phyloP scores from a whole-genome alignment of 1,139 yeast genomes.

The Lodderomyces theae region DNA sequence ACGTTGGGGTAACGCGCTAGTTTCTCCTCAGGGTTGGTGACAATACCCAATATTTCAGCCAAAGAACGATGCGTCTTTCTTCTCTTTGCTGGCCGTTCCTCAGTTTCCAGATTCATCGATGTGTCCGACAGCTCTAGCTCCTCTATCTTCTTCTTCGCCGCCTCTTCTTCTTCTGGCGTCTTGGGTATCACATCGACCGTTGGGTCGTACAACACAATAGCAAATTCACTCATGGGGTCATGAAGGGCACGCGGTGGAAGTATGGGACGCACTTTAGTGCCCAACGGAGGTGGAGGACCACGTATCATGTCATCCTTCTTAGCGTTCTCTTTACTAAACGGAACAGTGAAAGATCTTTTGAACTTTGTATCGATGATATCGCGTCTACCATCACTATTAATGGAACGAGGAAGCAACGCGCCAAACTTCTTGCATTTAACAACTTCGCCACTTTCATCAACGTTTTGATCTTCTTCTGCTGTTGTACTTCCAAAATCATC shows the following conservation, averaged over 20 bases:
- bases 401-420: constrained; percentile 49
- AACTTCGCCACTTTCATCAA: constrained; percentile 28
- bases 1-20: constrained; percentile 68
- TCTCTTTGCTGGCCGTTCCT: constrained; percentile 17
- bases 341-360: constrained; percentile 48
- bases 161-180: constrained; percentile 33
- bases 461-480: constrained; percentile 17
- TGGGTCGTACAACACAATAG: constrained; percentile 93
- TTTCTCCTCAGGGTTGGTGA: constrained; percentile 48
- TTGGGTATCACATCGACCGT: constrained; percentile 70
- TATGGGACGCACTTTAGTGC: constrained; percentile 67
- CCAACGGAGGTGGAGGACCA: constrained; percentile 74
- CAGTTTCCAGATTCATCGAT: constrained; percentile 17
- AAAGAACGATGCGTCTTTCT: constrained; percentile 56
- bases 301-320: constrained; percentile 22
- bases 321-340: constrained; percentile 39
- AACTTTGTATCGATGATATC: constrained; percentile 34
- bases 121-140: constrained; percentile 2
- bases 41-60: constrained; percentile 79
- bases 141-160: constrained; percentile 16
- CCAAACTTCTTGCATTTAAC: constrained; percentile 37
- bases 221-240: constrained; percentile 91
- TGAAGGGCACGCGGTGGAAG: constrained; percentile 86
- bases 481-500: constrained; percentile 11
- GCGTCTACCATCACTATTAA: constrained; percentile 26